Evolutionary conservation across 805 yeast species (phyloP), one percentile per base, ranked within the genome.

Genomic region (Barnettozyma pratensis): DNA sequence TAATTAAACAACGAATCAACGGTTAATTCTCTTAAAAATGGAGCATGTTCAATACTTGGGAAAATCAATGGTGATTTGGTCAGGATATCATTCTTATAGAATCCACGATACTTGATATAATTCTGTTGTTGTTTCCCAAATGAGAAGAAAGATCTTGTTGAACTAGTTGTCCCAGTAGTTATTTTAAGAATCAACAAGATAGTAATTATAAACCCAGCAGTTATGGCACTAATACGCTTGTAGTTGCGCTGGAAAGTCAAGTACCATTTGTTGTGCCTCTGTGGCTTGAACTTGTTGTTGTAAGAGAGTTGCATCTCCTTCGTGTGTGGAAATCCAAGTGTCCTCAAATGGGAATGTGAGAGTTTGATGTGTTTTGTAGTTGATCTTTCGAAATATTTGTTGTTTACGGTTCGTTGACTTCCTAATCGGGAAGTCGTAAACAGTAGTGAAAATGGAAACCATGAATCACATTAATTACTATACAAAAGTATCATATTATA

Each of bases 11-110:
- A 64, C 12, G 73, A 71, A 46, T 73, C 71, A 25, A 80, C 63
- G 2, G 81, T 77, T 44, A 85, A 60, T 49, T 81, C 83, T 54
- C 79, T 76, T 51, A 86, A 69, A 26, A 75, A 62, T 0, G 81
- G 78, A 5, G 87, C 83, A 58, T 85, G 83, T 54, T 85, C 90
- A 36, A 85, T 74, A n/a, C 80, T 76, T n/a, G 94, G 94, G 59
- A 76, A 85, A 11, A 86, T 82, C 58, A 79, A 74, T 37, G 73
- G 70, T 19, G 80, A 73, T 10, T 70, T 65, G 12, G 84, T 76
- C 25, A 69, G 71, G 29, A 80, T 70, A 49, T 76, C 79, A 40
- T 70, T 61, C 12, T 60, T 56, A 55, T 71, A 74, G 37, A 70
- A 62, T 0, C 82, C 81, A 57, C 75, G 81, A 14, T 56, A 56